These are phyloP conservation scores for Mucor saturninus DNA, from an alignment of 371 early-diverging fungal species.

Conservation along the genomic window DNA sequence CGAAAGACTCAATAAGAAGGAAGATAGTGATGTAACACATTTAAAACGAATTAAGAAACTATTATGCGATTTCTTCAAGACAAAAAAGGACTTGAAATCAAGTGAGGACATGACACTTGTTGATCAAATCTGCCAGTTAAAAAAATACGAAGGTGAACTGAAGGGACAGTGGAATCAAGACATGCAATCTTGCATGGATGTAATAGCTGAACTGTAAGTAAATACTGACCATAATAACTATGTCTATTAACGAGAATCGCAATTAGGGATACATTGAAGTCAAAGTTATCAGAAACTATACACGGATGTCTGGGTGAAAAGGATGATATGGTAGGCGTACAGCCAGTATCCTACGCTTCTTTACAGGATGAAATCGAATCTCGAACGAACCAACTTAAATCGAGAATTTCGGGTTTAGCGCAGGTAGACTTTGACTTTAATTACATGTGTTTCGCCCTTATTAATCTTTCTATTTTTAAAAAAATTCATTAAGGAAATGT, in stretches of 20 bases:
- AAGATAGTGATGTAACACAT: not conserved
- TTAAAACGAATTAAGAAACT: not conserved
- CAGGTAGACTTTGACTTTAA: slow-evolving; percentile 7
- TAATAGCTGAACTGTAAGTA: slow-evolving; percentile 17
- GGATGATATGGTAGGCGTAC: not conserved
- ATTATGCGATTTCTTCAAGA: not conserved
- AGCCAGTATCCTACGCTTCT: slow-evolving; percentile 7
- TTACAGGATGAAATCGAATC: slow-evolving; percentile 21
- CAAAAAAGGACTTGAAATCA: not conserved
- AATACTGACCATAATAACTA: no score
- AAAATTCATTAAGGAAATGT: not conserved
- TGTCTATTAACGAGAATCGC: no score
- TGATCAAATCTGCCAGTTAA: slow-evolving; percentile 5
- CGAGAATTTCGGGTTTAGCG: slow-evolving; percentile 5
- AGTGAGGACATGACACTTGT: not conserved
- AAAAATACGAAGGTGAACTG: not conserved
- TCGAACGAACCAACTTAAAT: slow-evolving; percentile 13
- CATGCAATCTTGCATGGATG: slow-evolving; percentile 8
- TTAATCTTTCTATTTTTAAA: no score
- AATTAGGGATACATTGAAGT: slow-evolving; percentile 10
- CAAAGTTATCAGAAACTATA: slow-evolving; percentile 4
- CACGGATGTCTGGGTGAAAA: not conserved
- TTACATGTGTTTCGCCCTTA: no score
- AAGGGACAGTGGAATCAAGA: slow-evolving; percentile 16
- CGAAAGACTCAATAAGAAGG: not conserved